phyloP scores from a whole-genome alignment of 2,329 filamentous ascomycete genomes.

The Drechslerella stenobrocha region DNA sequence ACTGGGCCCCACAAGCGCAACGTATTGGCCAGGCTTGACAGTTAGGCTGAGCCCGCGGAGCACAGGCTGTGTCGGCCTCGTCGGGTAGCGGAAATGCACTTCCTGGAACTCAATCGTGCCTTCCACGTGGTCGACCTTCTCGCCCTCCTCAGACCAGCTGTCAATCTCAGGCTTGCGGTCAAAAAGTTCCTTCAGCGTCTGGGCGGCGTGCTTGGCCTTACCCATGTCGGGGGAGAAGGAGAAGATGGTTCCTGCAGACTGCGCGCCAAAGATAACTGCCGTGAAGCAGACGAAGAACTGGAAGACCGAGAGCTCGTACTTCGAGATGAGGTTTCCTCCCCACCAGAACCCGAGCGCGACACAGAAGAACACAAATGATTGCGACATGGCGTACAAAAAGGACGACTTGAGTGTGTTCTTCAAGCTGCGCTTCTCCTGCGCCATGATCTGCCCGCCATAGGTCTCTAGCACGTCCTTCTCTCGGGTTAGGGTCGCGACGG shows the following conservation, averaged over 20 bases:
- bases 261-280: slow-evolving; percentile 84
- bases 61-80: slow-evolving; percentile 86
- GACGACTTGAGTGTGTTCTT: slow-evolving; percentile 76
- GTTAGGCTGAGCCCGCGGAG: slow-evolving; percentile 77
- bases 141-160: slow-evolving; percentile 73
- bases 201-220: slow-evolving; percentile 83
- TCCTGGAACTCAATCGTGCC: slow-evolving; percentile 86
- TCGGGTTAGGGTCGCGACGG: slow-evolving; percentile 84
- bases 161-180: slow-evolving; percentile 82
- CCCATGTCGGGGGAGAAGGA: slow-evolving; percentile 90
- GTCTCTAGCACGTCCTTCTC: slow-evolving; percentile 76
- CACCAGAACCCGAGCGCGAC: slow-evolving; percentile 93
- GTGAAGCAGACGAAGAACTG: slow-evolving; percentile 93
- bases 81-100: slow-evolving; percentile 93
- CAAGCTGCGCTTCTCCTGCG: slow-evolving; percentile 69
- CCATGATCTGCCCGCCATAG: slow-evolving; percentile 69
- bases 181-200: slow-evolving; percentile 78
- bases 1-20: slow-evolving; percentile 88
- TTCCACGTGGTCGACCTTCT: slow-evolving; percentile 65
- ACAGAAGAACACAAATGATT: slow-evolving; percentile 79
- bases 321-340: slow-evolving; percentile 74
- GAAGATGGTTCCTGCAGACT: slow-evolving; percentile 87
- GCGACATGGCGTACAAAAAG: slow-evolving; percentile 77
- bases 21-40: slow-evolving; percentile 76
- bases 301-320: slow-evolving; percentile 64